Evolutionary conservation across 2,329 filamentous ascomycete species (phyloP), one percentile per base, ranked within the genome.

Genomic region (Talaromyces sp.): DNA sequence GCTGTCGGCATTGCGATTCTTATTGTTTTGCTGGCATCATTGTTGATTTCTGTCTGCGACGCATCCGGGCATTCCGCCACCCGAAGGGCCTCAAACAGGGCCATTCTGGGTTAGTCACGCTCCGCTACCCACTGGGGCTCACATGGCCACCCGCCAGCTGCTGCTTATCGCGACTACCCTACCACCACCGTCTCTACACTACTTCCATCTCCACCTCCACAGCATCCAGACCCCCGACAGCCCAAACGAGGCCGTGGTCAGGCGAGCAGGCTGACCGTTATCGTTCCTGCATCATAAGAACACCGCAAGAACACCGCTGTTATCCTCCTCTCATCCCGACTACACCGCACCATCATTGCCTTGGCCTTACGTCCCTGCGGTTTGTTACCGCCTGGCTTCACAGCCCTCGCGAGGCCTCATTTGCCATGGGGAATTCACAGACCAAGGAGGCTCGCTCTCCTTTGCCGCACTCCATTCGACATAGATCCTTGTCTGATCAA

Each of bases 371-470:
- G 21, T 35, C 24, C 3, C 24, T 26, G 29, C 19, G 53, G 53
- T 41, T 43, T 27, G 35, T 38, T 26, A 26, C 54, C 35, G 54
- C 54, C 54, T 56, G 24, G 35, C 29, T 24, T 46, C 46, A 31
- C 56, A 53, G 43, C 24, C 46, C 27, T 14, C 26, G 9, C 29
- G 26, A n/a, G 31, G 41, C 11, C 41, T 35, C 41, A 21, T 29
- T 8, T 32, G 21, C 32, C 31, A 80, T 80, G 78, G 78, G 78
- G 55, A 80, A 80, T 65, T 75, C 77, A 55, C 73, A 79, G 62
- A 79, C 78, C 41, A 80, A 78, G 69, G 78, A 80, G 69, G 72
- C 75, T 58, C 75, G 78, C 63, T 68, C 72, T 62, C 59, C 68
- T 46, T 56, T 66, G 41, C 63, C 67, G 26, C 67, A 70, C 27